phyloP scores from a whole-genome alignment of 2,329 filamentous ascomycete species.

The Thielaviopsis populi region DNA sequence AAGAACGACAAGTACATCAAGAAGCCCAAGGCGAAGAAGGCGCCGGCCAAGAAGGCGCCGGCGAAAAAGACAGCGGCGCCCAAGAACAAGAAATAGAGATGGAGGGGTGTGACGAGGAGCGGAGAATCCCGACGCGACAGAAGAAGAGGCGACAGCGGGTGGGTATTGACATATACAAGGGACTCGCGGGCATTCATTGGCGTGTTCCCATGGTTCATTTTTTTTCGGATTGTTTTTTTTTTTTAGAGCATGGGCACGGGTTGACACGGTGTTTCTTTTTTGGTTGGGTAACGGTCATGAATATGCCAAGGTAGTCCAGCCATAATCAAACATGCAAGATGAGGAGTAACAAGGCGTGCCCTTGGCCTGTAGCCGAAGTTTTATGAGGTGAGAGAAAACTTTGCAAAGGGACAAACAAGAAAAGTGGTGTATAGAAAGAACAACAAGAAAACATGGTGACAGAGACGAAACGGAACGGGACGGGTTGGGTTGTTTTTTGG shows the following conservation, averaged over 20 bases:
- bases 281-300: too few relatives aligned
- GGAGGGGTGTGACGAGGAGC: neutral
- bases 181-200: too few relatives aligned
- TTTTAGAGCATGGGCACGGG: neutral
- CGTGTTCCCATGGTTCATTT: too few relatives aligned
- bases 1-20: slow-evolving; percentile 96
- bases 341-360: neutral
- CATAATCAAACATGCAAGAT: too few relatives aligned
- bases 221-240: neutral
- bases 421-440: neutral
- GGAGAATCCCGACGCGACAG: too few relatives aligned
- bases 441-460: too few relatives aligned
- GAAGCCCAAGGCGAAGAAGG: slow-evolving; percentile 59
- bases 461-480: slow-evolving; percentile 1
- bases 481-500: neutral
- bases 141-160: too few relatives aligned
- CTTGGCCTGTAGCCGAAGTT: neutral
- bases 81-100: slow-evolving; percentile 17
- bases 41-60: slow-evolving; percentile 29
- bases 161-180: neutral
- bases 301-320: too few relatives aligned
- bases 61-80: slow-evolving; percentile 26
- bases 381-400: neutral
- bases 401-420: neutral
- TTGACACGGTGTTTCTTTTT: too few relatives aligned